Evolutionary conservation across 2,329 filamentous ascomycete species (phyloP).

Genomic region (Microsporum audouinii): DNA sequence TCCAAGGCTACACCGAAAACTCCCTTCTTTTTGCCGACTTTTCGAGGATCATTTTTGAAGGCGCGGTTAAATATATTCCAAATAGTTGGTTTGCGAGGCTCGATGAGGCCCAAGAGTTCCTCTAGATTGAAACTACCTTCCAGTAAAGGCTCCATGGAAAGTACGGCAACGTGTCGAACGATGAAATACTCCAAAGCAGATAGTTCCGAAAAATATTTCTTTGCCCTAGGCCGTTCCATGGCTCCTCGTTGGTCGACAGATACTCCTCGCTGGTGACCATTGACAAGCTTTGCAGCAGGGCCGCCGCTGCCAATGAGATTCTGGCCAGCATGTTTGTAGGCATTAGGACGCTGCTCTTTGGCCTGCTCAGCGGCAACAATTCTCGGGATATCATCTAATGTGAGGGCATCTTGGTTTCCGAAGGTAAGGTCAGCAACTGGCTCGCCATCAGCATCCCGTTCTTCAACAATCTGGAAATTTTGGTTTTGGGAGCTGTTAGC

Average conservation of each 20-base stretch:
- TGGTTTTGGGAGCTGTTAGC: slow-evolving; percentile 41
- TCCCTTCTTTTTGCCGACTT: slow-evolving; percentile 77
- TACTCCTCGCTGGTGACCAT: slow-evolving; percentile 57
- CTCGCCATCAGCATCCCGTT: slow-evolving; percentile 57
- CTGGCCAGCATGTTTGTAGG: slow-evolving; percentile 62
- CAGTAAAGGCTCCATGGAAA: slow-evolving; percentile 87
- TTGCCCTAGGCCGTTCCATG: slow-evolving; percentile 42
- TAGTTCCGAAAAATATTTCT: slow-evolving; percentile 91
- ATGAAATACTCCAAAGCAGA: slow-evolving; percentile 96
- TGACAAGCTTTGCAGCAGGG: slow-evolving; percentile 54
- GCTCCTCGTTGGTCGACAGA: slow-evolving; percentile 44
- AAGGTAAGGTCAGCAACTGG: slow-evolving; percentile 71
- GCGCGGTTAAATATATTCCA: slow-evolving; percentile 98
- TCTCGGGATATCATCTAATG: slow-evolving; percentile 87
- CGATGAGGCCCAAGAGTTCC: slow-evolving; percentile 82
- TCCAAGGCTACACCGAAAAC: slow-evolving; percentile 87
- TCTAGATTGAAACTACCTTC: slow-evolving; percentile 88
- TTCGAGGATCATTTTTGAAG: slow-evolving; percentile 65
- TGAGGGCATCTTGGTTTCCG: slow-evolving; percentile 80
- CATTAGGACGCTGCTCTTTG: slow-evolving; percentile 73
- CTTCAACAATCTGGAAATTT: slow-evolving; percentile 69
- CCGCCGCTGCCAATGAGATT: slow-evolving; percentile 51
- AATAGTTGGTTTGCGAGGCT: slow-evolving; percentile 84
- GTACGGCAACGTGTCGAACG: slow-evolving; percentile 82
- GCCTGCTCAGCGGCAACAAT: slow-evolving; percentile 95